These are phyloP conservation scores for Saturnispora ahearnii DNA, from an alignment of 805 yeast genomes.

Conservation along the genomic window DNA sequence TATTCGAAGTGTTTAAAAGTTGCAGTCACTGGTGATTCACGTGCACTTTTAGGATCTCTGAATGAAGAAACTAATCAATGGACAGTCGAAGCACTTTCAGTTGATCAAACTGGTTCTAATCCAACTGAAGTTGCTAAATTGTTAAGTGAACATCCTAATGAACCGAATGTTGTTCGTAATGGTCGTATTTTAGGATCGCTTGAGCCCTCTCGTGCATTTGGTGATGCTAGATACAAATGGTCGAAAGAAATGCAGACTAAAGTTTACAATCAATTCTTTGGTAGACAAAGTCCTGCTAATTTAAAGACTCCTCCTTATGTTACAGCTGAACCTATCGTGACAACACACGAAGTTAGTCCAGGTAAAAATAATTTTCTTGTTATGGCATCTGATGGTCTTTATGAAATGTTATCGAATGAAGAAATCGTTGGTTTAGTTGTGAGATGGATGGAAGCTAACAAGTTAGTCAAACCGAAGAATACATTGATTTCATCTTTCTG, in stretches of 20 bases:
- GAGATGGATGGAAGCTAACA: slow-evolving; percentile 79
- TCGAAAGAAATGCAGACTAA: slow-evolving; percentile 62
- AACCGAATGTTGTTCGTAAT: slow-evolving; percentile 69
- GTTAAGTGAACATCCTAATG: slow-evolving; percentile 83
- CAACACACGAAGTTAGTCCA: slow-evolving; percentile 68
- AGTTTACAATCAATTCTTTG: slow-evolving; percentile 69
- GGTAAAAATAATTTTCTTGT: slow-evolving; percentile 76
- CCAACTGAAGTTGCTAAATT: slow-evolving; percentile 79
- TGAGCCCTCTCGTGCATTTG: slow-evolving; percentile 95
- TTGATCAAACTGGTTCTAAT: slow-evolving; percentile 93
- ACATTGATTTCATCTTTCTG: slow-evolving; percentile 35
- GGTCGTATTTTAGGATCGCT: slow-evolving; percentile 90
- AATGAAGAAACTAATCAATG: slow-evolving; percentile 53
- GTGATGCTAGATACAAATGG: slow-evolving; percentile 91
- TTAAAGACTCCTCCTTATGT: slow-evolving; percentile 92
- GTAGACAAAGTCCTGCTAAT: slow-evolving; percentile 64
- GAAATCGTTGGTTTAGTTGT: slow-evolving; percentile 89
- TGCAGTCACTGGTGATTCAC: slow-evolving; percentile 93
- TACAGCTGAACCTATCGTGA: slow-evolving; percentile 90
- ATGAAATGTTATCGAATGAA: slow-evolving; percentile 84
- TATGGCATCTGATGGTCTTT: slow-evolving; percentile 89
- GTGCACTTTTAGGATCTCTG: slow-evolving; percentile 78
- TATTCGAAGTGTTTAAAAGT: slow-evolving; percentile 62
- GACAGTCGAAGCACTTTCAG: slow-evolving; percentile 79
- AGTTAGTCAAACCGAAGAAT: slow-evolving; percentile 44